A percentile compares a stretch with the other conserved stretches of the same genome.
Evolutionary conservation across 371 early-diverging fungal species (phyloP).

Genomic region (Coemansia sp.): DNA sequence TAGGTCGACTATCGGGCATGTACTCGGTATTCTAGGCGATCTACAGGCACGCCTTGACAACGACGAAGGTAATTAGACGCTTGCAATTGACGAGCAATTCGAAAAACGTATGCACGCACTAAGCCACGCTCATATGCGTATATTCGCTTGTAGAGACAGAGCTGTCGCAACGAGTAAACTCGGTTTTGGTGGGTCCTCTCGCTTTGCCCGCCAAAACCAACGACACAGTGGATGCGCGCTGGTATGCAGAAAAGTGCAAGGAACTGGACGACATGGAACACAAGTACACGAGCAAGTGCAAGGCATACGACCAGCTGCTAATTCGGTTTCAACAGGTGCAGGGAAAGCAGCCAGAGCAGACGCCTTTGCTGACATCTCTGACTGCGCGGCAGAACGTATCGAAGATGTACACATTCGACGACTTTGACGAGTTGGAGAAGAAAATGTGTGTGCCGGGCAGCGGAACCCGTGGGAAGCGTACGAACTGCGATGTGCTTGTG

Average conservation of each 20-base stretch:
- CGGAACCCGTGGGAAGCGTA: conserved; percentile 11
- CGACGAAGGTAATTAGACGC: conserved; percentile 1
- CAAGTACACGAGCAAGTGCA: conserved; percentile 28
- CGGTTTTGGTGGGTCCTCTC: neutral
- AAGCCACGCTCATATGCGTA: neutral
- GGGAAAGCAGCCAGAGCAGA: neutral
- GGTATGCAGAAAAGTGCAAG: conserved; percentile 31
- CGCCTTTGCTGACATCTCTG: conserved; percentile 1
- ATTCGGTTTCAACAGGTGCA: conserved; percentile 11
- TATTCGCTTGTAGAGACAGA: conserved; percentile 1
- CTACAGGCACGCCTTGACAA: conserved; percentile 19
- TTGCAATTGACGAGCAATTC: neutral
- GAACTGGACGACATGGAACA: conserved; percentile 24
- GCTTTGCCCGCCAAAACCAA: neutral
- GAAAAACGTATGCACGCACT: neutral
- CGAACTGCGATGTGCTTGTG: conserved; percentile 5
- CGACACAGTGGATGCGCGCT: conserved; percentile 6
- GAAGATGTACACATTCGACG: conserved; percentile 23
- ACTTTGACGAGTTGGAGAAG: conserved; percentile 29
- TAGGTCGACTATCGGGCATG: conserved; percentile 20
- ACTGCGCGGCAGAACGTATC: neutral
- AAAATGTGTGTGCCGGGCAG: conserved; percentile 20
- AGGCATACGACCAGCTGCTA: conserved; percentile 29
- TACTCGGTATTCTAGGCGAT: conserved; percentile 23
- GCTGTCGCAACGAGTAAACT: neutral